phyloP scores from a whole-genome alignment of 2,329 filamentous ascomycete species.

The Colletotrichum sp. region DNA sequence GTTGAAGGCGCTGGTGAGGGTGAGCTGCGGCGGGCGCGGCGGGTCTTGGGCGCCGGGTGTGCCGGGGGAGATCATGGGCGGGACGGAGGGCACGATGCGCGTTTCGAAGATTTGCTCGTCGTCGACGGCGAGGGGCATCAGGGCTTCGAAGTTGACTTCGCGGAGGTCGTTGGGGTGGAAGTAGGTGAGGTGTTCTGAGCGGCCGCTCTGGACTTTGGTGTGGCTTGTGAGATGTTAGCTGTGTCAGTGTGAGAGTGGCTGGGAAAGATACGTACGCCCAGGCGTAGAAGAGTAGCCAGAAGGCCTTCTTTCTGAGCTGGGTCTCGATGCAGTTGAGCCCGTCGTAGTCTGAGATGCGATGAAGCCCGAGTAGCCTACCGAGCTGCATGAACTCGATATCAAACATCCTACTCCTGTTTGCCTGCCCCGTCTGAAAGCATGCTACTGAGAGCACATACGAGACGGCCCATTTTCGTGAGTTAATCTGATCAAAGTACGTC shows the following conservation, averaged over 20 bases:
- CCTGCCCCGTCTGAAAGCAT: conserved; percentile 38
- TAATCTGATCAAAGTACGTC: conserved; percentile 32
- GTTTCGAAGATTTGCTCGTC: conserved; percentile 36
- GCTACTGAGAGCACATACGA: conserved; percentile 36
- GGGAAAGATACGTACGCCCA: conserved; percentile 24
- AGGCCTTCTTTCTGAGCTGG: conserved; percentile 40
- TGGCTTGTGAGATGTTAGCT: conserved; percentile 20
- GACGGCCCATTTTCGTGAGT: conserved; percentile 38
- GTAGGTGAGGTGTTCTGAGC: conserved; percentile 28
- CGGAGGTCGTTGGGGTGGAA: conserved; percentile 31
- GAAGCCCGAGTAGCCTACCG: conserved; percentile 34
- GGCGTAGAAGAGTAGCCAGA: conserved; percentile 39
- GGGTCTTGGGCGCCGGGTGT: not conserved
- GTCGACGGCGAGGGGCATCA: conserved; percentile 35
- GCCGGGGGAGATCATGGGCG: not conserved
- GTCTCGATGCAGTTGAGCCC: conserved; percentile 36
- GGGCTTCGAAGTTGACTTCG: conserved; percentile 33
- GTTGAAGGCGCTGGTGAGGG: conserved; percentile 32
- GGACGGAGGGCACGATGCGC: not conserved
- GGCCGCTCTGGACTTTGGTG: conserved; percentile 24
- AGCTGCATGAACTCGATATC: conserved; percentile 40
- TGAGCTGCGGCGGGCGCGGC: conserved; percentile 2
- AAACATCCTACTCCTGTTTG: conserved; percentile 39
- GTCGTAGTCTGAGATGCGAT: conserved; percentile 33
- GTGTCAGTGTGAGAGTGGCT: not conserved